These are phyloP conservation scores for Panus rudis DNA, from an alignment of 768 basidiomycete genomes.

Conservation along the genomic window DNA sequence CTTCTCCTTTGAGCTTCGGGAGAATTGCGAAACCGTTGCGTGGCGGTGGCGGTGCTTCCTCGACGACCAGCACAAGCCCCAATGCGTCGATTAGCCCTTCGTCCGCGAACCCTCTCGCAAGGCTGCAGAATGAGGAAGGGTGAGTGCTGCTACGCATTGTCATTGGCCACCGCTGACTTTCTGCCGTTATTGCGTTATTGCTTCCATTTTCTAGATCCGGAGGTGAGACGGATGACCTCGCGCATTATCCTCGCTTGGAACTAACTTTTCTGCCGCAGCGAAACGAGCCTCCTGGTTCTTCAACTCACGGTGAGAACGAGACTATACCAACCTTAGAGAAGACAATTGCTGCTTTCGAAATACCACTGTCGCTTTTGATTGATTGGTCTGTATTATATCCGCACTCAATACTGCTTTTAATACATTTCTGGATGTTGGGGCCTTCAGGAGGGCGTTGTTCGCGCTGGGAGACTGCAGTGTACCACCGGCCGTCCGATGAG, in stretches of 20 bases:
- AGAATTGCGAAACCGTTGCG: conserved; percentile 95
- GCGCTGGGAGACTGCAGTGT: too few species aligned
- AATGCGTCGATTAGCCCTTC: conserved; percentile 36
- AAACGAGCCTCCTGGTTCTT: conserved; percentile 95
- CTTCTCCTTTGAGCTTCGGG: conserved; percentile 76
- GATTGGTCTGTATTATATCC: conserved; percentile 8
- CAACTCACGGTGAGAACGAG: conserved; percentile 68
- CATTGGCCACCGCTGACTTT: not conserved
- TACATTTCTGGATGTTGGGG: too few species aligned
- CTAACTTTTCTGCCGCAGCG: conserved; percentile 34
- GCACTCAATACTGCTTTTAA: conserved; percentile 7
- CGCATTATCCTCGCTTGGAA: too few species aligned
- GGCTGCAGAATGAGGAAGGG: conserved; percentile 79
- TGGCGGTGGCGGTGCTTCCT: conserved; percentile 64
- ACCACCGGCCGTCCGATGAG: too few species aligned
- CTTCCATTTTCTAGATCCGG: conserved; percentile 6
- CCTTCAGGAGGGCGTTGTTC: too few species aligned
- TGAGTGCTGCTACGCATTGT: conserved; percentile 17
- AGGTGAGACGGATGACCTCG: not conserved
- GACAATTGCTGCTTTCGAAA: conserved; percentile 11
- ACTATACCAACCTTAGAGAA: too few species aligned
- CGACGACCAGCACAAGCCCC: conserved; percentile 33
- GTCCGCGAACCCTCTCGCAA: conserved; percentile 55
- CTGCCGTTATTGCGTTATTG: conserved; percentile 1
- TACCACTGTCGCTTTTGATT: not conserved